Conservation (phyloP, 2,329 filamentous ascomycete species). For the Emericellopsis cladophorae region DNA sequence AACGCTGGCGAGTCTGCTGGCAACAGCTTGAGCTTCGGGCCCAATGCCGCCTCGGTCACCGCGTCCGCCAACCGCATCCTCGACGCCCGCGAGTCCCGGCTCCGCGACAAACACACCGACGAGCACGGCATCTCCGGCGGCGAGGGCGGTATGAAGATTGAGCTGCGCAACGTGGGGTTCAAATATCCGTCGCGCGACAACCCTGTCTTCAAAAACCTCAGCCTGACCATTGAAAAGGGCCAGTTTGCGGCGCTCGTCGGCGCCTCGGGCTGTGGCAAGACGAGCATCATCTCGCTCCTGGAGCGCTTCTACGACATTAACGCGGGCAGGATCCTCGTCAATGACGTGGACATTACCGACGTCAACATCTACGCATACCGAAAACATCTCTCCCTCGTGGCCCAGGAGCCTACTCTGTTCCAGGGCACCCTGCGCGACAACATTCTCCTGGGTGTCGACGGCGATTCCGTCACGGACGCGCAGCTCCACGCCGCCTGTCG, state of each 20-base stretch:
- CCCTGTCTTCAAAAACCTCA: slow-evolving; percentile 47
- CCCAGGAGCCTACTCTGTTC: slow-evolving; percentile 64
- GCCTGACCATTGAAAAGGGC: slow-evolving; percentile 51
- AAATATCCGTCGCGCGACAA: slow-evolving; percentile 45
- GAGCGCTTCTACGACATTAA: slow-evolving; percentile 59
- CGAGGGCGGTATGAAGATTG: slow-evolving; percentile 39
- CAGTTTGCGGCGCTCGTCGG: slow-evolving; percentile 62
- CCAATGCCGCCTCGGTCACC: slow-evolving; percentile 48
- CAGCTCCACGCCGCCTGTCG: slow-evolving; percentile 39
- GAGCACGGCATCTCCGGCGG: slow-evolving; percentile 30
- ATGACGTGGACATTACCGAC: slow-evolving; percentile 44
- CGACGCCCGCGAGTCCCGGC: slow-evolving; percentile 30
- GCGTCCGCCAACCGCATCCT: slow-evolving; percentile 49
- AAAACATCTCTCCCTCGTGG: slow-evolving; percentile 53
- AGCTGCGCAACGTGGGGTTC: slow-evolving; percentile 44
- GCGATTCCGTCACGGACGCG: slow-evolving; percentile 36
- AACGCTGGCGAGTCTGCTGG: slow-evolving; percentile 56
- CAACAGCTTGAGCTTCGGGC: slow-evolving; percentile 53
- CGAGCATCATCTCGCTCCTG: slow-evolving; percentile 52
- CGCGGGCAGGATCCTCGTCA: slow-evolving; percentile 51
- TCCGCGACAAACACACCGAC: slow-evolving; percentile 25
- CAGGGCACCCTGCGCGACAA: slow-evolving; percentile 60
- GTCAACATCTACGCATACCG: slow-evolving; percentile 52
- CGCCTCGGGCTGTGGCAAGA: slow-evolving; percentile 60
- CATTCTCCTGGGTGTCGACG: slow-evolving; percentile 50